Base-by-base conservation (phyloP, 371 early-diverging fungal species). In the Mortierella sp. region DNA sequence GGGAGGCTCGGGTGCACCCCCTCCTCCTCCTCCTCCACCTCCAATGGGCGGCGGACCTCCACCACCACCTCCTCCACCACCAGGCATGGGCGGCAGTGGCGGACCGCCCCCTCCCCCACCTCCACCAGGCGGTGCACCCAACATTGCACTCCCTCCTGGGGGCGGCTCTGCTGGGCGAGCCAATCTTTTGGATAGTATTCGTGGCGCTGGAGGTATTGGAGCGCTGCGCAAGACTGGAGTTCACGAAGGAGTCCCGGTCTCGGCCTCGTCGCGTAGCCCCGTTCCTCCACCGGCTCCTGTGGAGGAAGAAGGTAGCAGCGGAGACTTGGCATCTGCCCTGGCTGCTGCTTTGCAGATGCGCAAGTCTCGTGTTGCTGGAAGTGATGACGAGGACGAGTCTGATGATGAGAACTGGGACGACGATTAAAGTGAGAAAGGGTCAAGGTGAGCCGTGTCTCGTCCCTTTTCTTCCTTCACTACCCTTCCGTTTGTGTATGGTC, bases 21-120 rank as follows among this genome's bases (percentile, higher is more conserved):
- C 74, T 29, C 86, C 90, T 40, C 87, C 90, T 2, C 86, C 89
- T 11, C 86, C 89, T 2, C 88, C 89, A 2, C 86, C 87, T n/a
- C 80, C 85, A 11, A 58, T 70, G 34, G 71, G 79, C 1, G 61
- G 67, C 29, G 68, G 70, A 3, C 74, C 76, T 2, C 85, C 86
- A 29, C 85, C 87, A n/a, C 85, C 77, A 29, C 80, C 87, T 5
- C 53, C 53, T 10, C 86, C 84, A 14, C 70, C 76, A 22, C 83
- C 86, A 76, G 67, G 85, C 31, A 63, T 52, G 34, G 73, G 47
- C n/a, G 47, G n/a, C 6, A 47, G 53, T 29, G 64, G 22, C 70
- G 71, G 86, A 22, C 74, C 87, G 5, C 76, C 87, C 50, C 73
- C 80, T 26, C 81, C 85, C 22, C 71, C 79, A 43, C 79, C 85